Conservation (phyloP, 805 yeast genomes). For the Candida qinlingensis region DNA sequence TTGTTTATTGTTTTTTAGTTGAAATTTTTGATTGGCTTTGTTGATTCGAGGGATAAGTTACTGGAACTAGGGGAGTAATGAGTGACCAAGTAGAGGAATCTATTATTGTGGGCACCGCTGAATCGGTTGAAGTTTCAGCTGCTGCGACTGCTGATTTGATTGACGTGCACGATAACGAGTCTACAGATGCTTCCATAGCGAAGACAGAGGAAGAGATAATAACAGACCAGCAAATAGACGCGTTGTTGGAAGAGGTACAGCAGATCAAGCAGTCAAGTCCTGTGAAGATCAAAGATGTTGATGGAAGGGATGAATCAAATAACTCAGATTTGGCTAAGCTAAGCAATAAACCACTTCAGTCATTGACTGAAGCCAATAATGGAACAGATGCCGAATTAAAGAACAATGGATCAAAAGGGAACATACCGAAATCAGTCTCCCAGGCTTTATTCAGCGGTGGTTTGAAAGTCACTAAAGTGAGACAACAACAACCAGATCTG, state of each 20-base stretch:
- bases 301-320: no score
- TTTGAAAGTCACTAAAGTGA: constrained; percentile 23
- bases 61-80: no score
- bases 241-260: constrained; percentile 23
- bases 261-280: constrained; percentile 19
- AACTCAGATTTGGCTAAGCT: constrained; percentile 4
- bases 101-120: no score
- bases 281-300: background rate
- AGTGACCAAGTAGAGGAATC: no score
- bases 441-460: constrained; percentile 22
- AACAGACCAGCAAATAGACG: constrained; percentile 25
- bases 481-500: constrained; percentile 20
- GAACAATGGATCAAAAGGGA: background rate
- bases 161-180: background rate
- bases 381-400: background rate
- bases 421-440: constrained; percentile 25
- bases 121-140: no score
- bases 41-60: no score
- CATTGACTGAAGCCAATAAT: background rate
- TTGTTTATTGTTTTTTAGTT: no score
- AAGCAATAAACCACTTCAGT: constrained; percentile 9
- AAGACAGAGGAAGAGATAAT: constrained; percentile 9
- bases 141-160: background rate
- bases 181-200: background rate
- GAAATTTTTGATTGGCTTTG: no score